Evolutionary conservation across 371 early-diverging fungal genomes (phyloP).

Genomic region (Amoeboradix gromovi): DNA sequence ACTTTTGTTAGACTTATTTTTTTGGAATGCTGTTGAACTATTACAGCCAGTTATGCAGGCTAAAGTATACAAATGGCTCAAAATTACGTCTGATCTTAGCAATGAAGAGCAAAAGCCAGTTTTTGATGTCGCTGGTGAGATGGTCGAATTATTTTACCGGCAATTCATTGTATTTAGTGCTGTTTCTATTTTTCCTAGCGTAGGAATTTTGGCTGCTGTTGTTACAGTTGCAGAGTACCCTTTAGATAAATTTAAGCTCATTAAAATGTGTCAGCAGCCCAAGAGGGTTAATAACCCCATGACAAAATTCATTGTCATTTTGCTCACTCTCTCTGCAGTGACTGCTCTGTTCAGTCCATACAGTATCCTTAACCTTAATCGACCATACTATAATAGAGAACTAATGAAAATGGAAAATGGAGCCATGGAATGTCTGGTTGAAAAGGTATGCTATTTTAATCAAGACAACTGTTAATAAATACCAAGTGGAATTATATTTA

Average conservation of each 20-base stretch:
- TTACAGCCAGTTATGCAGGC: not conserved
- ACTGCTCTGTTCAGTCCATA: not conserved
- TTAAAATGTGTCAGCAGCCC: not conserved
- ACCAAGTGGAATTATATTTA: no score
- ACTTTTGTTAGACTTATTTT: not conserved
- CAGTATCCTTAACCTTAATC: not conserved
- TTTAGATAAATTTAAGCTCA: not conserved
- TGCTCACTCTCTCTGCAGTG: not conserved
- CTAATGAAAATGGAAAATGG: no score
- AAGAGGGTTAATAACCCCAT: not conserved
- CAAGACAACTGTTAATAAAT: no score
- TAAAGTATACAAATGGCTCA: not conserved
- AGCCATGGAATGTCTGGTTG: no score
- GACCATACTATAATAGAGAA: not conserved
- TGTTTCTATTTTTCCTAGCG: not conserved
- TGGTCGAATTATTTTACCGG: not conserved
- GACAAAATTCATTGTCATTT: not conserved
- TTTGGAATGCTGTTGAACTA: not conserved
- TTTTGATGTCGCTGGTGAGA: not conserved
- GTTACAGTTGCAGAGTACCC: not conserved
- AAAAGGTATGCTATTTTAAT: no score
- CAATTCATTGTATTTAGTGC: not conserved
- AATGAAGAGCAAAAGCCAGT: not conserved
- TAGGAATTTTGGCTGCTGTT: not conserved
- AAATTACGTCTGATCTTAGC: not conserved